Percentiles rank a stretch among this genome's conserved stretches.
These are phyloP conservation scores for Chaetomiaceae sp. DNA, from an alignment of 2,329 filamentous ascomycete species.

Conservation along the genomic window DNA sequence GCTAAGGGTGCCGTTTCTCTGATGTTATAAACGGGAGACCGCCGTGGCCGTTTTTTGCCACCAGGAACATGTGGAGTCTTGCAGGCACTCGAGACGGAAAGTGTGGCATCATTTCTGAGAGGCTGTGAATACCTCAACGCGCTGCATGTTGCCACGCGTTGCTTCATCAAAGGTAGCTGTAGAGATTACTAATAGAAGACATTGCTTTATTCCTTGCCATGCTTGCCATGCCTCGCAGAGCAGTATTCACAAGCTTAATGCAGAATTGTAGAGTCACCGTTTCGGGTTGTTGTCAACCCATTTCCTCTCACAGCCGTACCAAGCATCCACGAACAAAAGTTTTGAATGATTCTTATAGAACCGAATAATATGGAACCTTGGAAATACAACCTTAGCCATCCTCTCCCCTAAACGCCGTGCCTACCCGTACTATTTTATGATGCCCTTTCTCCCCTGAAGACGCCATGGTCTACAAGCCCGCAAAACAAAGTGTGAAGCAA, in stretches of 20 bases:
- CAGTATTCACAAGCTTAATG: too few species aligned
- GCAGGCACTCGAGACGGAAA: not conserved
- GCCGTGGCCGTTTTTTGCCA: not conserved
- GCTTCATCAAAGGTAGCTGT: not conserved
- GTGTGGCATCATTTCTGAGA: not conserved
- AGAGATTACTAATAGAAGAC: slow-evolving; percentile 4
- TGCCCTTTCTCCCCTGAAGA: not conserved
- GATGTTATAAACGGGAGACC: not conserved
- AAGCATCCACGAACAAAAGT: too few species aligned
- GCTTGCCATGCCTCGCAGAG: too few species aligned
- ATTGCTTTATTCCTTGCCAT: not conserved
- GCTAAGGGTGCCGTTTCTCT: not conserved
- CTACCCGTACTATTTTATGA: slow-evolving; percentile 1
- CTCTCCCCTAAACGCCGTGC: slow-evolving; percentile 6
- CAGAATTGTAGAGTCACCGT: too few species aligned
- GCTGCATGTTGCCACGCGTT: not conserved
- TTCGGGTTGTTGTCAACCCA: too few species aligned
- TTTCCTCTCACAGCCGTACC: too few species aligned
- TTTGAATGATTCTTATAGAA: too few species aligned
- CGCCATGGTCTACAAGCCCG: slow-evolving; percentile 5
- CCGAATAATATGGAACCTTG: too few species aligned
- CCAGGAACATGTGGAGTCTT: not conserved
- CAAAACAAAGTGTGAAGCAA: not conserved
- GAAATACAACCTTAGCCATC: not conserved
- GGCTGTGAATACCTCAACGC: not conserved